A percentile compares a stretch with the other conserved stretches of the same genome.
phyloP scores from a whole-genome alignment of 768 basidiomycete genomes.

The Dendrothele bispora region DNA sequence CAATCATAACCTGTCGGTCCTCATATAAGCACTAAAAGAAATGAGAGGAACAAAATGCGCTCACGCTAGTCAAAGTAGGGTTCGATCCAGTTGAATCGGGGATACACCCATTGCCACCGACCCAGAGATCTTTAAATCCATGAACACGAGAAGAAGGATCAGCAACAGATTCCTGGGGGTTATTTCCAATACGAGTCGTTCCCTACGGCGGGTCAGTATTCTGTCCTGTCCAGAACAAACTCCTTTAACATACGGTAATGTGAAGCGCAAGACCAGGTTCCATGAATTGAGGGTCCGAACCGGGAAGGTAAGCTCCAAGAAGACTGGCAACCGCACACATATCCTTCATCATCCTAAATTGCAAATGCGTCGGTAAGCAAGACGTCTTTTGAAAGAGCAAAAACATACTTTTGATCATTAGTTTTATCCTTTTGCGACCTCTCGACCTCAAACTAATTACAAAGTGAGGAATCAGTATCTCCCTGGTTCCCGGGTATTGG shows the following conservation, averaged over 20 bases:
- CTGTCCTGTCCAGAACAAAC: background rate
- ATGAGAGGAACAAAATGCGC: too few relatives aligned
- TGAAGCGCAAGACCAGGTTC: background rate
- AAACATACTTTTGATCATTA: conserved; percentile 1
- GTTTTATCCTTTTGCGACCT: background rate
- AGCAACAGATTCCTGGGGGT: conserved; percentile 17
- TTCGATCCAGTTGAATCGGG: conserved; percentile 21
- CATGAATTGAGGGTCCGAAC: conserved; percentile 33
- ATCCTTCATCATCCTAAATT: conserved; percentile 12
- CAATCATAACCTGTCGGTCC: too few relatives aligned
- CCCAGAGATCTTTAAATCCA: conserved; percentile 26
- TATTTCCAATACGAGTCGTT: conserved; percentile 10
- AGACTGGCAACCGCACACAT: conserved; percentile 28
- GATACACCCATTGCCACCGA: conserved; percentile 29
- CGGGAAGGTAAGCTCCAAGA: conserved; percentile 32
- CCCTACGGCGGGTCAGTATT: conserved; percentile 9
- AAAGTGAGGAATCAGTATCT: background rate
- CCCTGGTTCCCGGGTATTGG: too few relatives aligned
- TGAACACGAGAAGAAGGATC: conserved; percentile 18
- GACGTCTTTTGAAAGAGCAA: conserved; percentile 10
- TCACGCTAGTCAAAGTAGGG: conserved; percentile 10
- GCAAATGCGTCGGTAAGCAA: too few relatives aligned
- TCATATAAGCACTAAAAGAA: too few relatives aligned
- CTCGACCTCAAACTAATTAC: background rate
- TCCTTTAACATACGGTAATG: background rate